Percentiles rank a stretch among this genome's conserved stretches.
phyloP scores from a whole-genome alignment of 1,284 basidiomycete genomes.

The Ganoderma sp. region DNA sequence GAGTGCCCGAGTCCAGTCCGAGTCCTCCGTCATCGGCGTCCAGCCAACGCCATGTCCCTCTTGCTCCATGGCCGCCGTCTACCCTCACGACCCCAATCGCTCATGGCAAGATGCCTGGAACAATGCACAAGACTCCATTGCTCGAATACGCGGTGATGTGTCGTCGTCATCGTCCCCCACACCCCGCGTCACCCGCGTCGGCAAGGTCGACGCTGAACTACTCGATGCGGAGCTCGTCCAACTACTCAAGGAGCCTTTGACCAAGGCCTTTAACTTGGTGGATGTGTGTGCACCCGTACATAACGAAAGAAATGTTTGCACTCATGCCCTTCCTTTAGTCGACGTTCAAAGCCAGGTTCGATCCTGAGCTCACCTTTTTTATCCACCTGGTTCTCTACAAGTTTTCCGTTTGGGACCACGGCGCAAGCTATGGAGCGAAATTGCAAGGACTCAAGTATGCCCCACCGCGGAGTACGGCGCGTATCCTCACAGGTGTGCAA shows the following conservation, averaged over 20 bases:
- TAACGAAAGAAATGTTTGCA: background rate
- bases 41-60: slow-evolving; percentile 25
- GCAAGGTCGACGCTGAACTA: slow-evolving; percentile 91
- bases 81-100: slow-evolving; percentile 24
- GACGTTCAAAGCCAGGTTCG: slow-evolving; percentile 67
- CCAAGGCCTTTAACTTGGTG: slow-evolving; percentile 72
- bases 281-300: slow-evolving; percentile 58
- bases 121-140: slow-evolving; percentile 58
- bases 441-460: slow-evolving; percentile 84
- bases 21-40: slow-evolving; percentile 16
- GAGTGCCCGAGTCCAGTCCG: background rate
- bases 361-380: slow-evolving; percentile 82
- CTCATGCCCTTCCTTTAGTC: slow-evolving; percentile 47
- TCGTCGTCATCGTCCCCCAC: slow-evolving; percentile 39
- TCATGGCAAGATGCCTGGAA: slow-evolving; percentile 71
- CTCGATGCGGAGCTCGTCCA: slow-evolving; percentile 90
- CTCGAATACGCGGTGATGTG: slow-evolving; percentile 51
- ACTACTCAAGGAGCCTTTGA: slow-evolving; percentile 85
- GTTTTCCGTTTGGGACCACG: slow-evolving; percentile 81
- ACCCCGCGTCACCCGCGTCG: slow-evolving; percentile 76
- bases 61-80: slow-evolving; percentile 33
- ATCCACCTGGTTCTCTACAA: slow-evolving; percentile 85
- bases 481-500: slow-evolving; percentile 15
- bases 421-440: slow-evolving; percentile 89
- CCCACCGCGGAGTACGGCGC: background rate